Conservation (phyloP, 73 alveolate species). For the Paramecium bursaria region DNA sequence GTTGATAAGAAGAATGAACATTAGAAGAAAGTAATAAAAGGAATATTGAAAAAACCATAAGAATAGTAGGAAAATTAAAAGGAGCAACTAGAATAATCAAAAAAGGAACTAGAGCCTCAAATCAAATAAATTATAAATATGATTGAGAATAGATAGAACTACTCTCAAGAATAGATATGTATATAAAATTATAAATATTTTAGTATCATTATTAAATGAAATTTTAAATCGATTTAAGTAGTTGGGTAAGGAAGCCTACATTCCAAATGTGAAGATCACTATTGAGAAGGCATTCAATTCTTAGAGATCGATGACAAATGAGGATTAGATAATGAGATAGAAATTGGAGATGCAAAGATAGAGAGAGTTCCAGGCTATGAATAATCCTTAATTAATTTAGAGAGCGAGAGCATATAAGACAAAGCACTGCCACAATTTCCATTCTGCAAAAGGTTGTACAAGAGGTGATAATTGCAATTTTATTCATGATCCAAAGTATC, state of each 20-base stretch:
- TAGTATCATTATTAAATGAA: constrained; percentile 54
- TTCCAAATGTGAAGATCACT: constrained; percentile 15
- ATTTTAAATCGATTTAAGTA: constrained; percentile 38
- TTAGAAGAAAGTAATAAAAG: background rate
- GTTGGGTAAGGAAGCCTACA: constrained; percentile 40
- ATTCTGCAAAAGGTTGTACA: constrained; percentile 92
- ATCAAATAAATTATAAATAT: background rate
- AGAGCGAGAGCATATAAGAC: constrained; percentile 72
- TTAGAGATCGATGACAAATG: constrained; percentile 5
- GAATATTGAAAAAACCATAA: constrained; percentile 25
- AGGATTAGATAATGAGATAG: background rate
- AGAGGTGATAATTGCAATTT: constrained; percentile 92
- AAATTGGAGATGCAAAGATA: background rate
- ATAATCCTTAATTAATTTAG: constrained; percentile 52
- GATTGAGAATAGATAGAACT: constrained; percentile 20
- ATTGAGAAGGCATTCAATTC: constrained; percentile 10
- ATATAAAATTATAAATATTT: background rate
- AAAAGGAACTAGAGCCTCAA: constrained; percentile 38
- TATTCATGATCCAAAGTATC: constrained; percentile 87
- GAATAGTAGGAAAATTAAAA: constrained; percentile 21
- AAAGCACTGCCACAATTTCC: constrained; percentile 84
- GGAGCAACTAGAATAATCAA: constrained; percentile 2
- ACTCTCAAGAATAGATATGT: constrained; percentile 40
- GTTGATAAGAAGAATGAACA: constrained; percentile 24
- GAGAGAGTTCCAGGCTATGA: background rate